These are phyloP conservation scores for Zasmidium citrigriseum DNA, from an alignment of 2,329 filamentous ascomycete genomes.

Conservation along the genomic window DNA sequence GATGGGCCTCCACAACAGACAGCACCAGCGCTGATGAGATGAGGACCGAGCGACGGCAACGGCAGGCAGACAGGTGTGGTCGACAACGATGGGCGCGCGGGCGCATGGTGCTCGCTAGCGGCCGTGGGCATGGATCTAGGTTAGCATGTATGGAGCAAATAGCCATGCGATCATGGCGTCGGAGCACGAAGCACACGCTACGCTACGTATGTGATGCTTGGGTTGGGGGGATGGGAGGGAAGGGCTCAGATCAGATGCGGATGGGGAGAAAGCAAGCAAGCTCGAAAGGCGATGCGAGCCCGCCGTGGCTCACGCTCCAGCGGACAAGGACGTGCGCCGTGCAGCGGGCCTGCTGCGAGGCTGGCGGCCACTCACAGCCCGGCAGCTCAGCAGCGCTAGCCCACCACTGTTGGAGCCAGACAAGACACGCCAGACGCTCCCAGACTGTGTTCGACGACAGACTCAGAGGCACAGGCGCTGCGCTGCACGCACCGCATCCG, in stretches of 20 bases:
- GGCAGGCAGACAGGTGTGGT: neutral
- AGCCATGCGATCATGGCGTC: constrained; percentile 25
- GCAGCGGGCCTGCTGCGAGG: neutral
- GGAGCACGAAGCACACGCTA: constrained; percentile 20
- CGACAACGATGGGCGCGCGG: constrained; percentile 15
- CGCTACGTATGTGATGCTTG: neutral
- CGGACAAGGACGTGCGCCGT: too few relatives aligned
- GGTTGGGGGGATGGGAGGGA: neutral
- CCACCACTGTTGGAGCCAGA: too few relatives aligned
- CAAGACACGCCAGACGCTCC: too few relatives aligned
- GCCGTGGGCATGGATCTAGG: constrained; percentile 24
- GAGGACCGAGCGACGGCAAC: neutral
- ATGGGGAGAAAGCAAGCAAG: neutral
- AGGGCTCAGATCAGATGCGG: constrained; percentile 1
- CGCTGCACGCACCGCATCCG: neutral
- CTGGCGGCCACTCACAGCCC: neutral
- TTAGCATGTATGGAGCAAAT: constrained; percentile 22
- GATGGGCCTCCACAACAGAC: constrained; percentile 12
- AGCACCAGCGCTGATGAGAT: constrained; percentile 8
- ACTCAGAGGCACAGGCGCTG: too few relatives aligned
- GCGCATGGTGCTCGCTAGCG: constrained; percentile 21
- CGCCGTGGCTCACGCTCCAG: too few relatives aligned
- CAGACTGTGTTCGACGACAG: too few relatives aligned
- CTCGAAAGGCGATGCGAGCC: constrained; percentile 1
- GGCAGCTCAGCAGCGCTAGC: neutral